Base-by-base conservation (phyloP, 2,329 filamentous ascomycete species). In the Xylaria arbuscula region DNA sequence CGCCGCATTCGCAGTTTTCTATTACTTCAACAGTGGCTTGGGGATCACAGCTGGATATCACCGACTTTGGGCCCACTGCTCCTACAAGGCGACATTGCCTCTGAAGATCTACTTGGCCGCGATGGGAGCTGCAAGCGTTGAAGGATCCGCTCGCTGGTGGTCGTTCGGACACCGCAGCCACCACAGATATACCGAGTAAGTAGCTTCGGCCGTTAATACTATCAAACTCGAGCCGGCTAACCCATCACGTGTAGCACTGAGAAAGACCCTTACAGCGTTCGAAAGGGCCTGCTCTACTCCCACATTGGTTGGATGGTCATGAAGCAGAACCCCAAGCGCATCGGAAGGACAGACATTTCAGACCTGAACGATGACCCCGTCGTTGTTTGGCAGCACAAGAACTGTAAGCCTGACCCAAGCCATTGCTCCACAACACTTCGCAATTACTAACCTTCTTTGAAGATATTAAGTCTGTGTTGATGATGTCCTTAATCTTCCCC, bases 281-380 rank as follows among this genome's bases (percentile, higher is more conserved):
- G 82, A 77, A 85, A 85, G 79, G 83, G 83, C 56, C 79, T 85
- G 10, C 65, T 84, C 66, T 85, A 85, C 78, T 84, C 83, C 45
- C 83, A 85, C 72, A 75, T 85, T 36, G 83, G 83, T 67, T 85
- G 83, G 83, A 85, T 85, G 82, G 78, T 85, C 71, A 85, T 85
- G 83, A 85, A 84, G 80, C 83, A 85, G 78, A 84, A 85, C 80
- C 83, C 83, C 69, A 85, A 85, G 81, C 80, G 83, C 15, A 82
- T 84, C 61, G 83, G 83, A 76, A 82, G 83, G 66, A 84, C 82
- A 67, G 83, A 85, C 72, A 85, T 85, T 72, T 81, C 81, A 69
- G 83, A 85, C 68, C 73, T 85, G 64, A 85, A 85, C 78, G 83
- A 85, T 57, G 83, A 85, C 73, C 78, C 81, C 42, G 79, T 85